These are phyloP conservation scores for Calonectria hawksworthii DNA, from an alignment of 2,329 filamentous ascomycete species.

Conservation along the genomic window DNA sequence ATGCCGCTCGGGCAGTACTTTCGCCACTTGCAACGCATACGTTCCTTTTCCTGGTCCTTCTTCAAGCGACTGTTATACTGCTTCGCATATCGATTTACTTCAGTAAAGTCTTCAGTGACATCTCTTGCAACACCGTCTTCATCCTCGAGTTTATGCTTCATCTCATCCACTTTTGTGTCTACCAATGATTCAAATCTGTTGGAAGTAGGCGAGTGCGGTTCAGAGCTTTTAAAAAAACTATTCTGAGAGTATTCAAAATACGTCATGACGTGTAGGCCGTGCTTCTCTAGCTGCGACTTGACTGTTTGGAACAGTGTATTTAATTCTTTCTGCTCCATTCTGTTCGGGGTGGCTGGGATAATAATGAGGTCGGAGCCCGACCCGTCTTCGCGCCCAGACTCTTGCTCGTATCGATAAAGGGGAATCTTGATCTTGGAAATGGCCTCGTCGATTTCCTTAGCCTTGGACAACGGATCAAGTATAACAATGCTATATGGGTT, in stretches of 20 bases:
- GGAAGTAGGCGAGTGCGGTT: background rate
- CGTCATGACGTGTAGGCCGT: background rate
- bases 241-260: slow-evolving; percentile 8
- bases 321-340: background rate
- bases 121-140: background rate
- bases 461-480: slow-evolving; percentile 8
- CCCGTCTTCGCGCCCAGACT: background rate
- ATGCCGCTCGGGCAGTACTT: background rate
- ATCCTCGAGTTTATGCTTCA: background rate
- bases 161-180: background rate
- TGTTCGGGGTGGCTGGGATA: background rate
- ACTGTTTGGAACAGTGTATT: background rate
- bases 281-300: background rate
- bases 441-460: background rate
- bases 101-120: background rate
- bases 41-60: slow-evolving; percentile 5
- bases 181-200: background rate
- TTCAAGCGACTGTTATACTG: background rate
- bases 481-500: slow-evolving; percentile 17
- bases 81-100: background rate
- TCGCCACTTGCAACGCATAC: background rate
- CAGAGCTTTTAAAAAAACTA: background rate
- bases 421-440: background rate
- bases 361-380: background rate
- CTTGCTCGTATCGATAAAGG: background rate